Evolutionary conservation across 75 land plant genomes (phyloP), one percentile per base, ranked within the genome.

Genomic region (Larix kaempferi): DNA sequence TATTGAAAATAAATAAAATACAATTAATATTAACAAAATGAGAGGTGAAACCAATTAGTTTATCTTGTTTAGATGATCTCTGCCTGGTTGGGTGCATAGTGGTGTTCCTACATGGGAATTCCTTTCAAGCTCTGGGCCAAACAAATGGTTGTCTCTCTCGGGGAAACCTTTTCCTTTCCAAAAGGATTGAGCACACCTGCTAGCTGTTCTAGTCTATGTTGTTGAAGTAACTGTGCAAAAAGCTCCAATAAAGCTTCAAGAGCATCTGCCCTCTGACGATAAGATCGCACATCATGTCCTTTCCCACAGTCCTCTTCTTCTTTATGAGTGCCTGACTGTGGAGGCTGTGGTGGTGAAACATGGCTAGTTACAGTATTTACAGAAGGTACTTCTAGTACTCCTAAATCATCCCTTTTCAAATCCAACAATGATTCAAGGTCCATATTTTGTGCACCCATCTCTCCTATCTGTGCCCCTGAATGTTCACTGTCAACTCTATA

Each of bases 61-160:
- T 49, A 11, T 49, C 54, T 2, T 49, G 54, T 49, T 49, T 49
- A 49, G 54, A 49, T 49, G 11, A 49, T 49, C 2, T 49, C 54
- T 49, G 12, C 54, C 54, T 11, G 10, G 54, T 49, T 49, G 11
- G 54, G 54, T 49, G 12, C 54, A 49, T 49, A 12, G 54, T 49
- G 54, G 2, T 49, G 54, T 49, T 49, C 54, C 11, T 49, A 11
- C 12, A 10, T 10, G 12, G 54, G 54, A 49, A 10, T 49, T 49
- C 8, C 62, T 81, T 93, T 95, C 3, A 95, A 84, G 85, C 98
- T 98, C 82, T 88, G 93, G 13, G 99, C 98, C 80, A 98, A 77
- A 98, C 99, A 98, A 55, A 98, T 98, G 2, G 99, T 98, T 16
- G 99, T 98, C 77, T 98, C 99, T 74, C 99, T 81, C 63, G 99